phyloP scores from a whole-genome alignment of 306 rosid species.

The Glycine tomentella region DNA sequence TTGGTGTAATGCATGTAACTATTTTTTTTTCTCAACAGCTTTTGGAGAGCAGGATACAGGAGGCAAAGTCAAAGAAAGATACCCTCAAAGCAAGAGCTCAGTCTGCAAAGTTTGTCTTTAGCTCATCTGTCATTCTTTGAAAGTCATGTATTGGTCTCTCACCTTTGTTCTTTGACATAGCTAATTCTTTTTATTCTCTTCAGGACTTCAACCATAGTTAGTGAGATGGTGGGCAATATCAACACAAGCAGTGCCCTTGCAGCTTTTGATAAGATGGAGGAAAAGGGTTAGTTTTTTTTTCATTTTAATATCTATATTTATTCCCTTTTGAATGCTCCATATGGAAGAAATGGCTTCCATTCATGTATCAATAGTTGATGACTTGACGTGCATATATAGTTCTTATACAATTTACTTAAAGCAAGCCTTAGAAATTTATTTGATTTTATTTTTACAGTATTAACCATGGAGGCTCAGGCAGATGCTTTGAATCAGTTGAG shows the following conservation, averaged over 20 bases:
- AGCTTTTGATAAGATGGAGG: constrained; percentile 84
- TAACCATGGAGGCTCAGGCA: constrained; percentile 81
- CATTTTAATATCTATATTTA: not conserved
- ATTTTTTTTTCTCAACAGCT: constrained; percentile 50
- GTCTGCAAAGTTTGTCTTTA: constrained; percentile 67
- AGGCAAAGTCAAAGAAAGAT: constrained; percentile 79
- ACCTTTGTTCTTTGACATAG: constrained; percentile 40
- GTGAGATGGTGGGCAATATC: constrained; percentile 74
- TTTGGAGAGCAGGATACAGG: constrained; percentile 79
- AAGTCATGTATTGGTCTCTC: not conserved
- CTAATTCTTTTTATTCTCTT: constrained; percentile 32
- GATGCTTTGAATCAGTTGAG: constrained; percentile 79
- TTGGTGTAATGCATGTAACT: constrained; percentile 2
- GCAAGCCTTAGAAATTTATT: constrained; percentile 1
- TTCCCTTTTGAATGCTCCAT: not conserved
- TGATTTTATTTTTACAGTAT: constrained; percentile 47
- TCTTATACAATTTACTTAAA: not conserved
- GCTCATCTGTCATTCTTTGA: not conserved
- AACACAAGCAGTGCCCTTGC: constrained; percentile 79
- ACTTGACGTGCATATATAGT: not conserved
- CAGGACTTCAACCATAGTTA: constrained; percentile 76
- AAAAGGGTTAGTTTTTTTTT: constrained; percentile 62
- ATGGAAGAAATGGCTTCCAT: not conserved
- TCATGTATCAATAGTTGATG: not conserved
- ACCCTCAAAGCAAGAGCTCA: constrained; percentile 88